Percentiles rank a stretch among this genome's conserved stretches.
These are phyloP conservation scores for Colletotrichum gloeosporioides DNA, from an alignment of 2,329 filamentous ascomycete genomes.

Conservation along the genomic window DNA sequence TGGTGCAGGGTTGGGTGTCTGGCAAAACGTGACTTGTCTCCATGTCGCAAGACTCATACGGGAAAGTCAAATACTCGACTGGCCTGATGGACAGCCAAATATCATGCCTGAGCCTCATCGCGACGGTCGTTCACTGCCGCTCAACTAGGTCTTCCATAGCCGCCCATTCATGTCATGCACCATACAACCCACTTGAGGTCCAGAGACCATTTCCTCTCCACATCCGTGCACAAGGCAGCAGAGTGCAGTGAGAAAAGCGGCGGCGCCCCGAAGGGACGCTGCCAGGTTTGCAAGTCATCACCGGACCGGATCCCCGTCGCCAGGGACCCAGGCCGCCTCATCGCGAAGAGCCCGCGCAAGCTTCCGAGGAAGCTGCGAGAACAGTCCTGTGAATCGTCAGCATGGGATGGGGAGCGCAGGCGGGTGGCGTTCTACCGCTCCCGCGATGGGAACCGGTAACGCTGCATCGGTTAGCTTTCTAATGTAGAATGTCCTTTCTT, in stretches of 20 bases:
- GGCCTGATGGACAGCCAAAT: not conserved
- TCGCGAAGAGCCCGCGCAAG: not conserved
- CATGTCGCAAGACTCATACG: not conserved
- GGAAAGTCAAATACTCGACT: not conserved
- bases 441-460: conserved; percentile 20
- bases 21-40: not conserved
- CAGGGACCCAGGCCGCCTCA: not conserved
- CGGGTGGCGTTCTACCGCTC: not conserved
- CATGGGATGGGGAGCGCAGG: not conserved
- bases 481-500: not conserved
- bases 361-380: not conserved
- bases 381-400: not conserved
- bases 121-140: not conserved
- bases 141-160: not conserved
- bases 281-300: conserved; percentile 22
- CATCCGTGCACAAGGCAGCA: conserved; percentile 50
- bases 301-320: not conserved
- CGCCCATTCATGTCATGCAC: not conserved
- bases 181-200: not conserved
- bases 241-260: conserved; percentile 59
- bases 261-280: conserved; percentile 26
- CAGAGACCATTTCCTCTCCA: conserved; percentile 47
- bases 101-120: not conserved
- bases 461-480: conserved; percentile 34
- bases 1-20: not conserved